phyloP scores from a whole-genome alignment of 768 basidiomycete species.

The Lactarius hatsudake region DNA sequence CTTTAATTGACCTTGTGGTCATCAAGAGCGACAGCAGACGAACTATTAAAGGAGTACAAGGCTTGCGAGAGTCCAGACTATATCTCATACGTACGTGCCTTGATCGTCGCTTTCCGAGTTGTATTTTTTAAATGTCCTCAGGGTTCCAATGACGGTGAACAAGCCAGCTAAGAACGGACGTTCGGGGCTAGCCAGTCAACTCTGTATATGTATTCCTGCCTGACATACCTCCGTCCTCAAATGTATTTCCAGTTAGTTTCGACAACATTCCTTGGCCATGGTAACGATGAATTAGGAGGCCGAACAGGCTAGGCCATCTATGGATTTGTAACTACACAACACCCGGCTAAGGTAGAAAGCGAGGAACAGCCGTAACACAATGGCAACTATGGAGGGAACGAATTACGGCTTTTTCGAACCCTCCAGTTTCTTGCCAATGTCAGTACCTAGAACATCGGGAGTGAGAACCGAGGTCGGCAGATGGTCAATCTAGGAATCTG shows the following conservation, averaged over 20 bases:
- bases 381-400: conserved; percentile 39
- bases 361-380: conserved; percentile 31
- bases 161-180: conserved; percentile 12
- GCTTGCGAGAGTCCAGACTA: conserved; percentile 96
- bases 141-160: conserved; percentile 26
- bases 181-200: background rate
- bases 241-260: conserved; percentile 23
- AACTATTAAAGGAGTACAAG: conserved; percentile 89
- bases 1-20: conserved; percentile 3
- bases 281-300: conserved; percentile 2
- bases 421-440: conserved; percentile 87
- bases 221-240: background rate
- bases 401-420: conserved; percentile 68
- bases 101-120: background rate
- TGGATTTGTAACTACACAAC: conserved; percentile 25
- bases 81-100: conserved; percentile 70
- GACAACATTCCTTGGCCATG: conserved; percentile 10
- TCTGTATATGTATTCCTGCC: conserved; percentile 6
- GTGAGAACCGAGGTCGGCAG: conserved; percentile 14
- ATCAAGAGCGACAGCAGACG: conserved; percentile 76
- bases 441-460: conserved; percentile 46
- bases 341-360: conserved; percentile 27
- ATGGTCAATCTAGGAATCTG: background rate
- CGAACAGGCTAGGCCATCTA: conserved; percentile 16
- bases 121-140: background rate